Evolutionary conservation across 2,329 filamentous ascomycete species (phyloP).

Genomic region (Malbranchea cinnamomea): DNA sequence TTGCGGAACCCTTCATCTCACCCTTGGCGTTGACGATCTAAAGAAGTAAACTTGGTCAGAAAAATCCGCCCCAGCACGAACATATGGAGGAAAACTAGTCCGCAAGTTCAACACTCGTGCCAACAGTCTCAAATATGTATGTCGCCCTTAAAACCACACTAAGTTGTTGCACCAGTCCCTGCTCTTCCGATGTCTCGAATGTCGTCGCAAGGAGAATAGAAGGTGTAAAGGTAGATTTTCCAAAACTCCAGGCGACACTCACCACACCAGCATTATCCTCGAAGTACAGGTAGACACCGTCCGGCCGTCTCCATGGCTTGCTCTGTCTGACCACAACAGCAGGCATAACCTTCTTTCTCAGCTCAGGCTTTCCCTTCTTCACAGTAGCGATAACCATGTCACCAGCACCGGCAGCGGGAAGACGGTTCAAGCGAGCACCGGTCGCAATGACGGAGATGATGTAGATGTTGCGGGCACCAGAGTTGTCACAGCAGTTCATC

Average conservation of each 20-base stretch:
- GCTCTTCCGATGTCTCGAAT: too few species aligned
- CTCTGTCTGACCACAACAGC: conserved; percentile 96
- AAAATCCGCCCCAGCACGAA: neutral
- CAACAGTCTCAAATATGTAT: too few species aligned
- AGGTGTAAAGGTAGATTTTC: too few species aligned
- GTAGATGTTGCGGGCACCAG: conserved; percentile 95
- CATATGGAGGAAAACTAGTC: neutral
- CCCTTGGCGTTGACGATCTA: conserved; percentile 99
- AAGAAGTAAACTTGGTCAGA: conserved; percentile 3
- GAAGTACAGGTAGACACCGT: conserved; percentile 99
- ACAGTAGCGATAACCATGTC: conserved; percentile 99
- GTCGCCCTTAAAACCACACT: too few species aligned
- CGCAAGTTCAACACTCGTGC: too few species aligned
- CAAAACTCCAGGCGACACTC: conserved; percentile 32
- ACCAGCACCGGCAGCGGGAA: conserved; percentile 92
- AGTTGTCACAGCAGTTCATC: conserved; percentile 99
- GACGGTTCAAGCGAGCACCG: conserved; percentile 91
- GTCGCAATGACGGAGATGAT: conserved; percentile 99
- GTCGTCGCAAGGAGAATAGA: too few species aligned
- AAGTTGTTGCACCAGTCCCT: too few species aligned
- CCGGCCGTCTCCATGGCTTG: conserved; percentile 98
- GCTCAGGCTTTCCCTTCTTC: conserved; percentile 99
- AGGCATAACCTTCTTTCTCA: conserved; percentile 99
- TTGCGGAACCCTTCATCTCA: conserved; percentile 99
- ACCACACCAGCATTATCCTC: conserved; percentile 99